A percentile compares a stretch with the other conserved stretches of the same genome.
phyloP scores from a whole-genome alignment of 2,329 filamentous ascomycete genomes.

The Paradendryphiella salina region DNA sequence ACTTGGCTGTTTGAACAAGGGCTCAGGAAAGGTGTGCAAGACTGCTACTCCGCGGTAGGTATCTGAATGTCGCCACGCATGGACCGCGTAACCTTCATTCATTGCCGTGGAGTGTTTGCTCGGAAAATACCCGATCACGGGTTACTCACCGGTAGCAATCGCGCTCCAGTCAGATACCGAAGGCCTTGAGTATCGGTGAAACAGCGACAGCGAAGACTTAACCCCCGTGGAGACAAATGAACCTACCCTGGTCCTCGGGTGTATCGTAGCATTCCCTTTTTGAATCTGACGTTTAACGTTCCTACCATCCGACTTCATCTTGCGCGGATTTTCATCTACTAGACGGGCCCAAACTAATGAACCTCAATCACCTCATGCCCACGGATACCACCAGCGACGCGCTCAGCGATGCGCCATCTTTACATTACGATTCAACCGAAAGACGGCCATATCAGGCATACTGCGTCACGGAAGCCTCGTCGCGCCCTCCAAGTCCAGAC shows the following conservation, averaged over 20 bases:
- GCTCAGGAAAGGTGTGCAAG: slow-evolving; percentile 51
- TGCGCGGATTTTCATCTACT: neutral
- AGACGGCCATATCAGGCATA: slow-evolving; percentile 25
- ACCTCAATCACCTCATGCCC: neutral
- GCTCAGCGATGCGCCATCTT: slow-evolving; percentile 3
- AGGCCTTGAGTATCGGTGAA: neutral
- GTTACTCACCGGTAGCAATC: slow-evolving; percentile 1
- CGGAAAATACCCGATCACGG: neutral
- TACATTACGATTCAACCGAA: neutral
- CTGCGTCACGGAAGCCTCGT: slow-evolving; percentile 25
- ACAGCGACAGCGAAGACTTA: neutral
- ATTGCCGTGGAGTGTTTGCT: neutral
- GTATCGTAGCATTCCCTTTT: slow-evolving; percentile 3
- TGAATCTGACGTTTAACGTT: neutral
- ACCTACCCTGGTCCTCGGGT: neutral
- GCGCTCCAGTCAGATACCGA: too few relatives aligned
- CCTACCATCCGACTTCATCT: neutral
- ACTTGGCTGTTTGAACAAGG: slow-evolving; percentile 59
- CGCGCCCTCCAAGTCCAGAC: slow-evolving; percentile 21
- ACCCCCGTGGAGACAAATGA: neutral
- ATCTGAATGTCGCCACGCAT: slow-evolving; percentile 13
- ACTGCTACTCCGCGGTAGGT: slow-evolving; percentile 41
- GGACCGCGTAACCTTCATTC: neutral
- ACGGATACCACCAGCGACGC: neutral
- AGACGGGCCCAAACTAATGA: neutral